phyloP scores from a whole-genome alignment of 2,329 filamentous ascomycete genomes.

The Ambrosiella xylebori region DNA sequence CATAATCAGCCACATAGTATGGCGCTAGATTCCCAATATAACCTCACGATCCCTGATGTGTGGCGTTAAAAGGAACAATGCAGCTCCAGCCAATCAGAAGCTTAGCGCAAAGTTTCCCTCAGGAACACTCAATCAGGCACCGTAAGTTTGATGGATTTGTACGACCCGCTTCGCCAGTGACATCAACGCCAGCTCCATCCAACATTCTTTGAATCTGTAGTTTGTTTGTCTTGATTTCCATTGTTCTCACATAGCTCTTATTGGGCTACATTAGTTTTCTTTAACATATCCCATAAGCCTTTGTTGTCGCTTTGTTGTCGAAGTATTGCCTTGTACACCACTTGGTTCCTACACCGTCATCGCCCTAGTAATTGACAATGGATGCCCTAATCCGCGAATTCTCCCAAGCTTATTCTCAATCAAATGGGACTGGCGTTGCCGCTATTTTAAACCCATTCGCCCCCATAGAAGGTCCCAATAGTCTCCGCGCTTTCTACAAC shows the following conservation, averaged over 20 bases:
- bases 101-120: conserved; percentile 3
- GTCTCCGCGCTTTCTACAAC: conserved; percentile 52
- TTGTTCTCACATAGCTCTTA: no score
- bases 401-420: conserved; percentile 43
- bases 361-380: conserved; percentile 26
- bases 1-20: conserved; percentile 1
- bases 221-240: no score
- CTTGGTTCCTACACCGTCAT: background rate
- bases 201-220: no score
- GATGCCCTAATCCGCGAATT: conserved; percentile 60
- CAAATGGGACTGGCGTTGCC: conserved; percentile 57
- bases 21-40: background rate
- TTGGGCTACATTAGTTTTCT: background rate
- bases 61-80: background rate
- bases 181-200: no score
- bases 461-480: conserved; percentile 42
- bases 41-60: background rate
- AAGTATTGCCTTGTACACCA: background rate
- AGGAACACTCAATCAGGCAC: background rate
- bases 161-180: background rate
- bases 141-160: background rate
- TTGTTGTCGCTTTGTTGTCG: background rate
- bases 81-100: conserved; percentile 4
- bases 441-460: conserved; percentile 57
- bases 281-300: background rate